Base-by-base conservation (phyloP, 106 monocot genomes). In the Acorus gramineus region DNA sequence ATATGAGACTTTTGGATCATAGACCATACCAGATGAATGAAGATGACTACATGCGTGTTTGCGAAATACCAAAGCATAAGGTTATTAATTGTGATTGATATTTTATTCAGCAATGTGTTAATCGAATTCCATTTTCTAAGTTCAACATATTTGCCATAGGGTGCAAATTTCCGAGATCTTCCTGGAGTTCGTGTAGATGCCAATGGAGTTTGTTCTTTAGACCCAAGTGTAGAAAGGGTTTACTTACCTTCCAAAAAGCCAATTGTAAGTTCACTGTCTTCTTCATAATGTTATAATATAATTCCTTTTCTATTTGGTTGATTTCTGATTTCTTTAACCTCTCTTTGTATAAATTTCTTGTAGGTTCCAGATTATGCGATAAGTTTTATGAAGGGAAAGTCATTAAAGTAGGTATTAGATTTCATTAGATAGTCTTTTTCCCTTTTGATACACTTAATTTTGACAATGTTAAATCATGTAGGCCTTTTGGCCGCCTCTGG, bases 151-250 rank as follows among this genome's bases (percentile, higher is more conserved):
- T 70, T 70, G 28, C 42, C 68, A 12, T 62, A 92, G 91, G 91
- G 91, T 66, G 93, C 93, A 73, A 89, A 84, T 61, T 89, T 82
- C 64, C 81, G 89, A 63, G 89, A 94, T 63, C 89, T 94, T 46
- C 82, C 86, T 49, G 93, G 93, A 58, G 69, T 94, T 49, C 50
- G 84, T 66, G 75, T 94, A 67, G 71, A 70, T 43, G 45, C 80
- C 52, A 79, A 89, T 55, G 90, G 90, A 66, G 76, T 59, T 56
- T 81, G 64, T 66, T 62, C 64, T 11, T 67, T 81, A 64, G 89
- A 94, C 46, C 85, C 84, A 52, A 76, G 63, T 63, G 69, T 76
- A 67, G 64, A 94, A 6, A 71, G 77, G 43, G 68, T 65, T 57
- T 47, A 82, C 8, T 75, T 94, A 55, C 80, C 89, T 60, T 89